Evolutionary conservation across 2,329 filamentous ascomycete species (phyloP), one percentile per base, ranked within the genome.

Genomic region (Talaromyces amestolkiae): DNA sequence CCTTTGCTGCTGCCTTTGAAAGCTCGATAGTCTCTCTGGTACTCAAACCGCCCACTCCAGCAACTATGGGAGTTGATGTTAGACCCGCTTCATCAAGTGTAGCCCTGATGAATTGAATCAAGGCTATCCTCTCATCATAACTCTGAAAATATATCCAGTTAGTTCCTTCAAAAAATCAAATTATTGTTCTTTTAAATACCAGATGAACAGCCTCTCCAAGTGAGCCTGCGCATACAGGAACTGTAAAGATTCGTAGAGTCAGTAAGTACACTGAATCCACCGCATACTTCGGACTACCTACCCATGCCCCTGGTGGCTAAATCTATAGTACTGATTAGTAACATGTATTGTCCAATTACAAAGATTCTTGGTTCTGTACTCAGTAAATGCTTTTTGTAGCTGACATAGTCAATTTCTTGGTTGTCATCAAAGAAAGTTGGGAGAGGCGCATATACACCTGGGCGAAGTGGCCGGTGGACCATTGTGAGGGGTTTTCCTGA

Each of bases 161-260:
- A 64, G 54, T 5, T 24, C 3, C 19, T 47, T 11, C 22, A 47
- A 10, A 22, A 10, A 7, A 11, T 11, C 2, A 47, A 24, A 22
- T 22, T 3, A 24, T 22, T 47, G 6, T 47, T 22, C 6, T 43
- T 15, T n/a, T 24, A 41, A 56, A 4, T 65, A 72, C 70, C 37
- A 72, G 58, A 58, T 72, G 70, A 9, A 71, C 69, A 3, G 70
- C 70, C 37, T 72, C 70, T 53, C 70, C 70, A n/a, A 72, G 61
- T 11, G 70, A 71, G 13, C 70, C 70, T 11, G 69, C 69, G 56
- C 70, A 71, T 51, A 72, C 69, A 60, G 70, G 70, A 10, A 72
- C 70, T 71, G 31, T 37, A 33, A 19, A n/a, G 5, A 4, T 4
- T 15, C 15, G 3, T 15, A 49, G 17, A 15, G 27, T 60, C 8